Evolutionary conservation across 2,329 filamentous ascomycete genomes (phyloP), one percentile per base, ranked within the genome.

Genomic region (Trichophaea hybrida): DNA sequence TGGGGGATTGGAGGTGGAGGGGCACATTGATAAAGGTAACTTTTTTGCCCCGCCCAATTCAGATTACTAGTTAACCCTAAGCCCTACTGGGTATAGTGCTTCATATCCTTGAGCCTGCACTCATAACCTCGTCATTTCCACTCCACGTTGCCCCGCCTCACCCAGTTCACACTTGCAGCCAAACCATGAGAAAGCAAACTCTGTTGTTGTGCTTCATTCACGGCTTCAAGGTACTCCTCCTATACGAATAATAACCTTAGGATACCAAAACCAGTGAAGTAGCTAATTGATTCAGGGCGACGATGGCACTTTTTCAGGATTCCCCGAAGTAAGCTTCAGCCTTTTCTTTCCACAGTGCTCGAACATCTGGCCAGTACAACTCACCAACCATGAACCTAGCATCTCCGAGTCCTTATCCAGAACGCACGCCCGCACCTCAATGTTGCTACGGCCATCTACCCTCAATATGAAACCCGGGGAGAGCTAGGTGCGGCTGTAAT

Each of bases 151-250:
- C n/a, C 38, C 38, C n/a, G 2, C 10, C 38, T 10, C 10, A 43
- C 38, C 38, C 38, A 43, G 10, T 4, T 43, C 38, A 10, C 10
- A 10, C 10, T 43, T 4, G n/a, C 38, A 10, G 38, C 38, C 24
- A n/a, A 46, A 46, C 59, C 69, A 80, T 73, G 61, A 84, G 83
- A 80, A 86, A 84, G 76, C 89, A 87, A 74, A 93, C 86, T 60
- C 74, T 94, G 40, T 73, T 94, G 43, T 74, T 94, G 61, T 86
- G 85, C 70, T 93, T 93, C 72, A 87, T 93, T 62, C 88, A 94
- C 72, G 88, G 88, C 70, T 94, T 94, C 80, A 88, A 93, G 78
- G 81, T 82, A 52, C 50, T 48, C 46, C 55, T 58, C 37, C n/a
- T 40, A 6, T 13, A 33, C 24, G 24, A 24, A 13, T 4, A 32